Base-by-base conservation (phyloP, 345 rosid species). In the Citrus sinensis region DNA sequence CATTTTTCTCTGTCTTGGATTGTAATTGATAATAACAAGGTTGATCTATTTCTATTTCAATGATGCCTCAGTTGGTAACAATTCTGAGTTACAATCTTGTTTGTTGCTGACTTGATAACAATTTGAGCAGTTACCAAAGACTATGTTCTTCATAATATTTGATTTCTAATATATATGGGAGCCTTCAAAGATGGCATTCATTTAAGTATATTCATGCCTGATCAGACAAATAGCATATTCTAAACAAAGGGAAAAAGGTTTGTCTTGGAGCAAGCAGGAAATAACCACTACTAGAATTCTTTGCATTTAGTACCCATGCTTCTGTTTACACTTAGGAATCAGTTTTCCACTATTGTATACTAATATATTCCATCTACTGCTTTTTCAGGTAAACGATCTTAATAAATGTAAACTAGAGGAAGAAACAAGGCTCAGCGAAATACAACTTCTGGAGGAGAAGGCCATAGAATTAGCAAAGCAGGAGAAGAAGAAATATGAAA, bases 401-500 rank as follows among this genome's bases (percentile, higher is more conserved):
- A 88, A 76, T 73, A 87, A 89, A 74, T 82, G 67, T 56, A 86
- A 81, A 74, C 70, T 65, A 65, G 94, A 91, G 83, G 92, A 87
- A 89, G 88, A 88, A 73, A 78, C 7, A 60, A 88, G 86, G 87
- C 88, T 92, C 75, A 81, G 84, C 74, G 89, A 91, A 74, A 77
- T 92, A 71, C 79, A 77, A 16, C 30, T 70, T 71, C 87, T 81
- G 81, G 97, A 92, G 84, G 92, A 87, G 80, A 75, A 83, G 80
- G 91, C 88, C 9, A 77, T 70, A 55, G 91, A 92, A 68, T 80
- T 83, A 64, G 95, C 90, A 61, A 88, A 77, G 46, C 80, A 85
- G 71, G 97, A 91, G 85, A 91, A 79, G 86, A 88, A 86, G 73
- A 91, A 85, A 70, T 82, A 78, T 81, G 85, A 87, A 82, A 90